Evolutionary conservation across 1,139 yeast species (phyloP).

Genomic region (Suhomyces chickasaworum): DNA sequence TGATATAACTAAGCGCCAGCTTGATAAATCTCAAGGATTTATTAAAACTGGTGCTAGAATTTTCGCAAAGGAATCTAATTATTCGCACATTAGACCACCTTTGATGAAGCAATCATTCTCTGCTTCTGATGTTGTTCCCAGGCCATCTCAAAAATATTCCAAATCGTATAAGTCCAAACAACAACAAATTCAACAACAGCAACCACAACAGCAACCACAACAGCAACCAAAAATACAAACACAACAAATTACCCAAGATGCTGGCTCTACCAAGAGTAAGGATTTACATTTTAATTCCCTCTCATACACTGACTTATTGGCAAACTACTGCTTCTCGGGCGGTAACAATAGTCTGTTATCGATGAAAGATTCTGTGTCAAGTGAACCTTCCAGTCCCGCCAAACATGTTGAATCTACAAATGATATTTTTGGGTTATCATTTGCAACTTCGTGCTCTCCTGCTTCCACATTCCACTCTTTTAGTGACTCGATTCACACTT

Average conservation of each 20-base stretch:
- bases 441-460: conserved; percentile 22
- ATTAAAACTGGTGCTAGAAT: neutral
- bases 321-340: conserved; percentile 37
- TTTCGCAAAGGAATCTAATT: neutral
- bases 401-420: neutral
- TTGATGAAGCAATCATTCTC: conserved; percentile 29
- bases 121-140: conserved; percentile 26
- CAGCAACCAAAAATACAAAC: neutral
- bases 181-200: conserved; percentile 7
- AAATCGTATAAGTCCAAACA: conserved; percentile 23
- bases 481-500: conserved; percentile 37
- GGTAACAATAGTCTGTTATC: conserved; percentile 16
- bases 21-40: neutral
- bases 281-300: conserved; percentile 26
- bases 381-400: conserved; percentile 12
- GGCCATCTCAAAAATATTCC: conserved; percentile 22
- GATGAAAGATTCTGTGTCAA: neutral
- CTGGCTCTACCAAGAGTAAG: neutral
- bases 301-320: conserved; percentile 34
- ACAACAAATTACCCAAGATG: no score
- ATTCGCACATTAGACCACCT: conserved; percentile 22
- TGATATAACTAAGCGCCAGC: neutral
- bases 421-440: conserved; percentile 14
- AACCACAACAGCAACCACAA: neutral
- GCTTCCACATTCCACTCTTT: conserved; percentile 36